Percentiles rank a stretch among this genome's conserved stretches.
These are phyloP conservation scores for Vaccinium corymbosum DNA, from an alignment of 148 eudicot genomes.

Conservation along the genomic window DNA sequence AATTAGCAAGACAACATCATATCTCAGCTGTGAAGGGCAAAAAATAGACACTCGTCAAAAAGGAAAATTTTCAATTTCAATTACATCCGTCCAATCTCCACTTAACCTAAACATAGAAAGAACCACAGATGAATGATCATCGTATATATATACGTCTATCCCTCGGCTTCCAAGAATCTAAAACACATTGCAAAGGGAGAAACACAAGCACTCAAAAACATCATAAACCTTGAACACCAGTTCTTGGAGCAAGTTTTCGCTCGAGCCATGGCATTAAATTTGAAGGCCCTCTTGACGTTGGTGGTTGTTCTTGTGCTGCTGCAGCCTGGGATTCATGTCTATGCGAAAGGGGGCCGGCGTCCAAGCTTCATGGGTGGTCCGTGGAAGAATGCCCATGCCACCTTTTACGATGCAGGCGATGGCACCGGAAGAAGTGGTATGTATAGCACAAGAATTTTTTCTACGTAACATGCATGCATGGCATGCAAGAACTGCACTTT, in stretches of 20 bases:
- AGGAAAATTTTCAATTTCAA: neutral
- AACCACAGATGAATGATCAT: neutral
- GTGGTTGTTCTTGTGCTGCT: neutral
- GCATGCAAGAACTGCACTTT: neutral
- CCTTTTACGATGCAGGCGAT: slow-evolving; percentile 44
- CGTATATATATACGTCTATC: neutral
- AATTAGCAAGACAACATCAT: neutral
- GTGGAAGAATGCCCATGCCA: slow-evolving; percentile 44
- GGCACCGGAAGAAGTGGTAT: slow-evolving; percentile 40
- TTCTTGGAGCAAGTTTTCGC: neutral
- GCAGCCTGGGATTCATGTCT: neutral
- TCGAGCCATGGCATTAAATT: neutral
- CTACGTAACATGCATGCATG: neutral
- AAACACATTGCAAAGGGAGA: neutral
- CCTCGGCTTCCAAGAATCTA: neutral
- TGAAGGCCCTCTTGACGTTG: neutral
- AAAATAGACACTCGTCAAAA: neutral
- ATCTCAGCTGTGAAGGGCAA: slow-evolving; percentile 2
- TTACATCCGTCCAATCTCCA: neutral
- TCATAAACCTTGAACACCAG: neutral
- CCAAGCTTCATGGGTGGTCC: neutral
- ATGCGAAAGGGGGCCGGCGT: neutral
- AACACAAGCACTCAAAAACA: neutral
- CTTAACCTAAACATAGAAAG: neutral
- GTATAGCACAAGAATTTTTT: neutral